Percentiles rank a stretch among this genome's conserved stretches.
phyloP scores from a whole-genome alignment of 1,284 basidiomycete species.

The Xerocomus amazonicus region DNA sequence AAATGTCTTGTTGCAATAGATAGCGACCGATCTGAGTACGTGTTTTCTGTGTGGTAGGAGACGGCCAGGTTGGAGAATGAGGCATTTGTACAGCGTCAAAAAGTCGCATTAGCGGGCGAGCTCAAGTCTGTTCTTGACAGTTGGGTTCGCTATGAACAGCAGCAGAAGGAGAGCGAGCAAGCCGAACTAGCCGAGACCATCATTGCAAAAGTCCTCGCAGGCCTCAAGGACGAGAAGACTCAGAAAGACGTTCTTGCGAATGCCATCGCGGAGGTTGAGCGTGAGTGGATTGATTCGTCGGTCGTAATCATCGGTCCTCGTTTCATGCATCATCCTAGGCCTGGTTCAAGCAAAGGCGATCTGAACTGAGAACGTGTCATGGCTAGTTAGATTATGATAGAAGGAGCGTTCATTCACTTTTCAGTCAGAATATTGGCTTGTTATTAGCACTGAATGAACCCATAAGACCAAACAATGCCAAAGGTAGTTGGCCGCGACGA shows the following conservation, averaged over 20 bases:
- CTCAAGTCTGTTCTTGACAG: slow-evolving; percentile 95
- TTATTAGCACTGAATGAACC: neutral
- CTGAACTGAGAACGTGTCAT: slow-evolving; percentile 32
- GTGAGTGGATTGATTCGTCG: slow-evolving; percentile 49
- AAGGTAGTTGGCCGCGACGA: slow-evolving; percentile 34
- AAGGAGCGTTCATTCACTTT: slow-evolving; percentile 6
- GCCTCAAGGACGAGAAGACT: slow-evolving; percentile 85
- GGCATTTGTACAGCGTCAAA: slow-evolving; percentile 89
- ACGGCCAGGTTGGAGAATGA: slow-evolving; percentile 90
- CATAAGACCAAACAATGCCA: slow-evolving; percentile 31
- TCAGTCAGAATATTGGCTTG: slow-evolving; percentile 1
- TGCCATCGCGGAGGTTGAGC: slow-evolving; percentile 89
- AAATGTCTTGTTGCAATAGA: neutral
- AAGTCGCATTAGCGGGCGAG: slow-evolving; percentile 83
- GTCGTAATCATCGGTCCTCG: neutral
- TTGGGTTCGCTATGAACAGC: slow-evolving; percentile 98
- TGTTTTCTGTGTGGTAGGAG: slow-evolving; percentile 50
- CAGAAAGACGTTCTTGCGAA: slow-evolving; percentile 88
- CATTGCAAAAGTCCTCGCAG: slow-evolving; percentile 82
- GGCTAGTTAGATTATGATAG: slow-evolving; percentile 29
- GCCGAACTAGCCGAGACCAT: slow-evolving; percentile 83
- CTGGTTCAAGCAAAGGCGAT: slow-evolving; percentile 71
- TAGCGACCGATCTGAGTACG: neutral
- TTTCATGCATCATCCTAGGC: slow-evolving; percentile 38
- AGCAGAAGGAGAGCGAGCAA: slow-evolving; percentile 96